Conservation (phyloP, 495 filamentous ascomycete species). For the Friedmanniomyces endolithicus region DNA sequence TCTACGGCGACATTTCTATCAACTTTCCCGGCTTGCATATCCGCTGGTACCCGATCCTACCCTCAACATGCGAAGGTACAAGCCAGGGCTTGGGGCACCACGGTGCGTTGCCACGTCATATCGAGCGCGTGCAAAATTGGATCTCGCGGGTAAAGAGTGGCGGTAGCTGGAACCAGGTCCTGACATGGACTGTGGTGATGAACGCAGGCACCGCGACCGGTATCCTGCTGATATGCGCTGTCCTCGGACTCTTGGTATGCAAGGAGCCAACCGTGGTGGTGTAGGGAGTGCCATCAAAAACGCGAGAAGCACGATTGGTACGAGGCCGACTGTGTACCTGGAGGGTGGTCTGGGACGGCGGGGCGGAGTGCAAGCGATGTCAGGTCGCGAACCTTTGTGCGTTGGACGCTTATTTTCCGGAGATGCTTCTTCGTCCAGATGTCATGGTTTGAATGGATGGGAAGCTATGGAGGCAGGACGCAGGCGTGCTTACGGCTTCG, state of each 20-base stretch:
- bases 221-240: not conserved
- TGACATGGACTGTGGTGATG: not conserved
- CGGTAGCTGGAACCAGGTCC: not conserved
- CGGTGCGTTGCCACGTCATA: not conserved
- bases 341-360: no score
- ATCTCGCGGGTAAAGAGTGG: not conserved
- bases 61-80: not conserved
- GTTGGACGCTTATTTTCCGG: no score
- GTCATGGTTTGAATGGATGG: no score
- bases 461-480: no score
- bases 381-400: no score
- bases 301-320: not conserved
- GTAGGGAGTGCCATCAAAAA: not conserved
- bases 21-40: not conserved
- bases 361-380: no score
- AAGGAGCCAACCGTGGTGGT: not conserved
- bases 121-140: not conserved
- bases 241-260: no score
- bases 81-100: not conserved
- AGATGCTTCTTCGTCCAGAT: no score
- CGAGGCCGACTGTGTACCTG: no score
- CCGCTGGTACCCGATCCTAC: not conserved
- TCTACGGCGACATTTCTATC: not conserved
- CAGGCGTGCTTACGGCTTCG: not conserved
- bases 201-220: not conserved